Conservation (phyloP, 257 asterid genomes). For the Jaltomata sinuosa region DNA sequence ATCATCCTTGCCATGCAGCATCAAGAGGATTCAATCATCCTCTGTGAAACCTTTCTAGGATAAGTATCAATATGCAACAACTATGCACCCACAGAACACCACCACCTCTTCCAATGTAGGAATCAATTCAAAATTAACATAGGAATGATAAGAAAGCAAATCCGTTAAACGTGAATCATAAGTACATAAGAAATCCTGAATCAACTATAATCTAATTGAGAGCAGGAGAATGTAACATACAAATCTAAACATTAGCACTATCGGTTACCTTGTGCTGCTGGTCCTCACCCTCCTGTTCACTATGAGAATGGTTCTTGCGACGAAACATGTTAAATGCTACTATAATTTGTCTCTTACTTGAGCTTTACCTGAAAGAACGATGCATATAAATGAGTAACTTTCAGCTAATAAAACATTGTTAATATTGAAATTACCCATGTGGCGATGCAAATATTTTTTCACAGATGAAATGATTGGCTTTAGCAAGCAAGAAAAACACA, state of each 20-base stretch:
- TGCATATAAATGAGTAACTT: neutral
- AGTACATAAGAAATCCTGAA: neutral
- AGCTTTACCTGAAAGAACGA: neutral
- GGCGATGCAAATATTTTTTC: neutral
- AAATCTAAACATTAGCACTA: neutral
- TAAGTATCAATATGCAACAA: neutral
- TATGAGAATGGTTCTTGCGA: conserved; percentile 41
- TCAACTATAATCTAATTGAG: neutral
- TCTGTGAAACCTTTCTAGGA: neutral
- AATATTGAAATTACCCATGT: neutral
- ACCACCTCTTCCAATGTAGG: neutral
- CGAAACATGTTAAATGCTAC: conserved; percentile 43
- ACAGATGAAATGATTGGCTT: neutral
- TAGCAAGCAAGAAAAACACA: neutral
- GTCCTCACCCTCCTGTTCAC: conserved; percentile 44
- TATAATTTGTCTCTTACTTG: neutral
- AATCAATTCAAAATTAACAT: neutral
- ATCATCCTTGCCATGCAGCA: neutral
- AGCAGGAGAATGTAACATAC: neutral
- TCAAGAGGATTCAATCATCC: neutral
- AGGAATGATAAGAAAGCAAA: neutral
- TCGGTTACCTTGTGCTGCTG: conserved; percentile 61
- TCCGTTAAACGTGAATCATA: neutral
- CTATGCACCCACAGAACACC: neutral
- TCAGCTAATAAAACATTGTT: neutral